A percentile compares a stretch with the other conserved stretches of the same genome.
Evolutionary conservation across 306 rosid species (phyloP).

Genomic region (Quercus engelmannii): DNA sequence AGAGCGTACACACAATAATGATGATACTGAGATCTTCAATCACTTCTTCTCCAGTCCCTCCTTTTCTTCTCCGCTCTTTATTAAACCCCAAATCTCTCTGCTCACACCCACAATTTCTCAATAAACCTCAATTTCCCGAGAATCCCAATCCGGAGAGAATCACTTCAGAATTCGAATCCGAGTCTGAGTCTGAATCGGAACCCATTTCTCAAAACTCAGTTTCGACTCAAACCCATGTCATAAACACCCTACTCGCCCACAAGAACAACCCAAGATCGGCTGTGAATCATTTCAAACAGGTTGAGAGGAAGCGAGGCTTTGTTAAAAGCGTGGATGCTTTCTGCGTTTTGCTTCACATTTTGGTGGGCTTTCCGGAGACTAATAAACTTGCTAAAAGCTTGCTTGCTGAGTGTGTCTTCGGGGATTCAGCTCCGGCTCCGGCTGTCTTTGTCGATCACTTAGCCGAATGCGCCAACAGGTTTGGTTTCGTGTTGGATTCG

Average conservation of each 20-base stretch:
- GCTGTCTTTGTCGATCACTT: conserved; percentile 32
- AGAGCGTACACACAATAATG: no score
- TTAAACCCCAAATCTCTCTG: conserved; percentile 18
- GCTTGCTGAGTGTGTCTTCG: conserved; percentile 37
- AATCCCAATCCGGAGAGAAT: conserved; percentile 7
- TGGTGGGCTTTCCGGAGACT: conserved; percentile 25
- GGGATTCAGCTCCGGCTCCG: conserved; percentile 34
- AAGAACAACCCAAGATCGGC: conserved; percentile 45
- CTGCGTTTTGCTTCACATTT: conserved; percentile 57
- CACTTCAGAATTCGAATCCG: not conserved
- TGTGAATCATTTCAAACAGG: conserved; percentile 36
- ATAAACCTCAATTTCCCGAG: not conserved
- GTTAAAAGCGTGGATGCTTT: conserved; percentile 34
- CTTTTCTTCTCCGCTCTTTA: conserved; percentile 17
- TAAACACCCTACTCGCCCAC: conserved; percentile 43
- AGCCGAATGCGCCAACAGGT: conserved; percentile 40
- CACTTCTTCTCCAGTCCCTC: conserved; percentile 21
- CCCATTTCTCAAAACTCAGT: not conserved
- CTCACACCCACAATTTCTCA: conserved; percentile 10
- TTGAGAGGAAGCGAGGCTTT: conserved; percentile 31
- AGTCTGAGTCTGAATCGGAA: not conserved
- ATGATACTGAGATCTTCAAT: conserved; percentile 24
- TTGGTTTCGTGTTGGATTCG: conserved; percentile 31
- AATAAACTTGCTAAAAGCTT: conserved; percentile 7
- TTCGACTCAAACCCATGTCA: conserved; percentile 20